Evolutionary conservation across 1,284 basidiomycete genomes (phyloP).

Genomic region (Polyporus tsugae): DNA sequence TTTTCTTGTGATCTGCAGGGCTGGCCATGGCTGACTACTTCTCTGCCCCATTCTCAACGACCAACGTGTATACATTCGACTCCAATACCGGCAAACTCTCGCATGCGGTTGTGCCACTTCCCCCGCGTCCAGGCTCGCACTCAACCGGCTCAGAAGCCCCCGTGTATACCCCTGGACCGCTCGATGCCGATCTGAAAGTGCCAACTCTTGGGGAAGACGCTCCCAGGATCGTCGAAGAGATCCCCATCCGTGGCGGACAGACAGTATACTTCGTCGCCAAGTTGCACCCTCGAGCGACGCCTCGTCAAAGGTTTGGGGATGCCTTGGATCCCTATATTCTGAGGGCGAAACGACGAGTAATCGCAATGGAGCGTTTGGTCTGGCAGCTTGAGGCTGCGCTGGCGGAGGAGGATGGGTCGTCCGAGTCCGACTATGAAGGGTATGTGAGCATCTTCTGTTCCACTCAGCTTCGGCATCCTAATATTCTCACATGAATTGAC

Average conservation of each 20-base stretch:
- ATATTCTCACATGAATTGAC: no score
- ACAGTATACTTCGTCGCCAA: not conserved
- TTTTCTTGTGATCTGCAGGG: not conserved
- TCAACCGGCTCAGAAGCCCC: not conserved
- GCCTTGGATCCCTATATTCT: not conserved
- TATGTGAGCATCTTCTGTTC: not conserved
- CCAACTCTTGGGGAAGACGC: not conserved
- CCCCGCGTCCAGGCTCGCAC: not conserved
- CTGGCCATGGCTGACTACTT: slow-evolving; percentile 33
- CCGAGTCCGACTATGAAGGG: not conserved
- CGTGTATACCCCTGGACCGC: not conserved
- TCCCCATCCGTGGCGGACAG: not conserved
- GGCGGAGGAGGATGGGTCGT: not conserved
- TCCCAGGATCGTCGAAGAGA: not conserved
- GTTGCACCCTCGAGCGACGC: not conserved
- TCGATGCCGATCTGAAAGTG: no score
- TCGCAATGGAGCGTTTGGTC: not conserved
- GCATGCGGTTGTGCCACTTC: not conserved
- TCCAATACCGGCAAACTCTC: not conserved
- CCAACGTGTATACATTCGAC: slow-evolving; percentile 44
- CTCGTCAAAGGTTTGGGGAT: not conserved
- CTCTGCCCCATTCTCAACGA: slow-evolving; percentile 50
- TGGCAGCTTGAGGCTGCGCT: slow-evolving; percentile 1
- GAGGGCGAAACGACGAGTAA: not conserved
- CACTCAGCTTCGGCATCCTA: no score